These are phyloP conservation scores for Aspergillus leporis DNA, from an alignment of 495 filamentous ascomycete species.

Conservation along the genomic window DNA sequence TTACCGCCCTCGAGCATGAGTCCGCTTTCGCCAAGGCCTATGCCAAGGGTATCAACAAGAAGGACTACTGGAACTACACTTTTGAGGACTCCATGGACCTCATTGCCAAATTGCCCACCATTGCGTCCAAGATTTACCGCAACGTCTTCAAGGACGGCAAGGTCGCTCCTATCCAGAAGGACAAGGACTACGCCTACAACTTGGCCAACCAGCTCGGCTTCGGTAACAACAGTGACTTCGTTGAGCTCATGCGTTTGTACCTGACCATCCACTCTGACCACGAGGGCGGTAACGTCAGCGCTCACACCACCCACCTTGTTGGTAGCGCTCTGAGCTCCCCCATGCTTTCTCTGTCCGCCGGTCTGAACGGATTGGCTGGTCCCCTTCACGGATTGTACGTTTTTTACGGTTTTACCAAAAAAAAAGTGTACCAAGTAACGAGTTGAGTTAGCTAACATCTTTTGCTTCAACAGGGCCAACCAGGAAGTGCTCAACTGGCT, in stretches of 20 bases:
- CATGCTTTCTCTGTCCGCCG: conserved; percentile 92
- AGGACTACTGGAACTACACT: conserved; percentile 98
- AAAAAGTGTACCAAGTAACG: neutral
- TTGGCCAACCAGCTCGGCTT: conserved; percentile 98
- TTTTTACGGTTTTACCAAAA: neutral
- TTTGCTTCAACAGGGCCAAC: conserved; percentile 63
- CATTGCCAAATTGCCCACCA: conserved; percentile 98
- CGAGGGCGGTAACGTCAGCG: conserved; percentile 97
- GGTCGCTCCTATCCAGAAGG: conserved; percentile 90
- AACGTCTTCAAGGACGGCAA: conserved; percentile 99
- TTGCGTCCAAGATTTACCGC: conserved; percentile 97
- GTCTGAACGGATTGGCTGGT: conserved; percentile 95
- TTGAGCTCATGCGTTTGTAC: conserved; percentile 97
- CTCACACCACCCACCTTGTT: conserved; percentile 97
- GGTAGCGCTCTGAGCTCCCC: conserved; percentile 96
- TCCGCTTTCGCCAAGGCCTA: conserved; percentile 97
- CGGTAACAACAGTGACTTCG: conserved; percentile 91
- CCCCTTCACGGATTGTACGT: conserved; percentile 89
- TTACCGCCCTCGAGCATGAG: conserved; percentile 97
- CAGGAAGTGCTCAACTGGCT: conserved; percentile 99
- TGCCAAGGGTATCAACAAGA: conserved; percentile 97
- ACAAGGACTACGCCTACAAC: conserved; percentile 99
- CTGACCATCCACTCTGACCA: conserved; percentile 99
- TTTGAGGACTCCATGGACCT: conserved; percentile 99
- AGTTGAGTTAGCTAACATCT: conserved; percentile 19